phyloP scores from a whole-genome alignment of 257 asterid species.

The Jasminum sambac region DNA sequence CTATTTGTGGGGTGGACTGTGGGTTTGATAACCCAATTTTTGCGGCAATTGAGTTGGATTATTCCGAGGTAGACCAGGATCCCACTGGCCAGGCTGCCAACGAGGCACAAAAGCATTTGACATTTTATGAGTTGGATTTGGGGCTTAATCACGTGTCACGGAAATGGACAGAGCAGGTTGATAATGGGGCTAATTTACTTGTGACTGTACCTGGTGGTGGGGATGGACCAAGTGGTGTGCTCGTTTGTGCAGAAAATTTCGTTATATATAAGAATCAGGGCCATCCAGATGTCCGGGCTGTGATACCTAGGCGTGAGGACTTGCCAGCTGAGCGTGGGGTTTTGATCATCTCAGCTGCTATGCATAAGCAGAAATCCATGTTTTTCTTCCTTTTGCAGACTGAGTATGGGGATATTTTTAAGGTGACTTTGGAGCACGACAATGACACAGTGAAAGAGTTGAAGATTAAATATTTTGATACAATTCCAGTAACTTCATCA shows the following conservation, averaged over 20 bases:
- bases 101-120: slow-evolving; percentile 89
- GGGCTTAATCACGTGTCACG: slow-evolving; percentile 98
- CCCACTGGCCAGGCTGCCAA: slow-evolving; percentile 91
- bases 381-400: slow-evolving; percentile 98
- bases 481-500: slow-evolving; percentile 89
- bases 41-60: slow-evolving; percentile 96
- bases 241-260: slow-evolving; percentile 96
- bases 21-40: slow-evolving; percentile 97
- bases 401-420: slow-evolving; percentile 92
- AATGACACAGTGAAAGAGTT: slow-evolving; percentile 88
- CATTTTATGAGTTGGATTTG: slow-evolving; percentile 90
- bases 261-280: slow-evolving; percentile 97
- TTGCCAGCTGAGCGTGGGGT: slow-evolving; percentile 98
- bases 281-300: slow-evolving; percentile 91
- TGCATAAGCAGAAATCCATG: slow-evolving; percentile 94
- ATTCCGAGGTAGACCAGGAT: slow-evolving; percentile 95
- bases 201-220: slow-evolving; percentile 99
- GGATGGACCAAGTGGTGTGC: slow-evolving; percentile 99
- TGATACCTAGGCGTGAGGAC: slow-evolving; percentile 91
- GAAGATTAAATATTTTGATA: slow-evolving; percentile 90
- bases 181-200: slow-evolving; percentile 94
- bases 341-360: slow-evolving; percentile 89
- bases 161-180: slow-evolving; percentile 97
- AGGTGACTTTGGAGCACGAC: slow-evolving; percentile 81
- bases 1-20: slow-evolving; percentile 90